Base-by-base conservation (phyloP, 2,329 filamentous ascomycete species). In the Penicillium palitans region DNA sequence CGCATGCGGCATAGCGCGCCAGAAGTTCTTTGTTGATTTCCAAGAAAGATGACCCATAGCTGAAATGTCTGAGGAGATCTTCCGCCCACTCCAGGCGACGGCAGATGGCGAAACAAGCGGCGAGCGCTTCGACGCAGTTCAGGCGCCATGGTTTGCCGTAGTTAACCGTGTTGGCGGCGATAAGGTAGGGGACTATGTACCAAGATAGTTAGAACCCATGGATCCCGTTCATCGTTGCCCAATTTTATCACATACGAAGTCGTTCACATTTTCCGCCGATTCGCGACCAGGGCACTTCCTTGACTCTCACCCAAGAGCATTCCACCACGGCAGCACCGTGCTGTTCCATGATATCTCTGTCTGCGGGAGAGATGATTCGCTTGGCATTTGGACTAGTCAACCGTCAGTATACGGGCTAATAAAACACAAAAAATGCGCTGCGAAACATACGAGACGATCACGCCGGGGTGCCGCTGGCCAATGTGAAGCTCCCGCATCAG, bases 151-250 rank as follows among this genome's bases (percentile, higher is more conserved):
- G 95, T 70, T 91, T 90, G 60, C 95, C 95, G 77, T 99, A 99
- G 78, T 99, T 99, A 71, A 97, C 95, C 1, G 90, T 89, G 74
- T 99, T 99, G 48, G 95, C 95, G 6, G 95, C 95, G 50, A 99
- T 93, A 8, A 99, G 87, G 74, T 99, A 99, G 0, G 95, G 95
- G 57, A 99, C 79, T 79, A 54, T 33, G 21, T 2, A 54, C 2
- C 47, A 15, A 6, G 2, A 10, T 7, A 44, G 21, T 52, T 59
- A 55, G 61, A 37, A 49, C 29, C 25, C 4, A 37, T 19, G 8
- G 7, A 19, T 45, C 12, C 15, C 17, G 17, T 17, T 12, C 17
- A 52, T n/a, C 40, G 33, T 29, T 46, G 46, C 51, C 24, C 56
- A n/a, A 39, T 8, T 17, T 13, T 40, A 33, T 15, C 48, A 69